Conservation (phyloP, 1,139 yeast genomes). For the Yamadazyma conglobata region DNA sequence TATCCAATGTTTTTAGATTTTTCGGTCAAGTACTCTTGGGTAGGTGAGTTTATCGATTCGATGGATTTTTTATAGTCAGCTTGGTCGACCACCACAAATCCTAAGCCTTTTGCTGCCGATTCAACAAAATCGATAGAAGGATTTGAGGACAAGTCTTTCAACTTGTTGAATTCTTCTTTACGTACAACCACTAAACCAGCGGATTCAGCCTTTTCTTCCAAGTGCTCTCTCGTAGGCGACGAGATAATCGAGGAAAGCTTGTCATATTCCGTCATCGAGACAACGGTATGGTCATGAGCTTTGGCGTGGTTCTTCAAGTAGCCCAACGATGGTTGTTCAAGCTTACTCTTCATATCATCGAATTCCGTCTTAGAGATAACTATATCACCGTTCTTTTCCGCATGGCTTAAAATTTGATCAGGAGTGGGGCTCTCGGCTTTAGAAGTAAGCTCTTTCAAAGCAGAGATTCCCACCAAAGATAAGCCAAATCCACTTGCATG, state of each 20-base stretch:
- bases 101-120: slow-evolving; percentile 13
- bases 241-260: slow-evolving; percentile 25
- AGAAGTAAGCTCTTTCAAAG: slow-evolving; percentile 13
- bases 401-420: slow-evolving; percentile 15
- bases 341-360: slow-evolving; percentile 16
- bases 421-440: slow-evolving; percentile 15
- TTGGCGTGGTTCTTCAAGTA: slow-evolving; percentile 21
- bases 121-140: slow-evolving; percentile 23
- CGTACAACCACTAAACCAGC: slow-evolving; percentile 33
- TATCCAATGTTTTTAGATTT: slow-evolving; percentile 17
- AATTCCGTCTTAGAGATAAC: slow-evolving; percentile 21
- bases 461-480: slow-evolving; percentile 12
- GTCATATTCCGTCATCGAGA: slow-evolving; percentile 22
- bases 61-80: slow-evolving; percentile 16
- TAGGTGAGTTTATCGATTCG: slow-evolving; percentile 19
- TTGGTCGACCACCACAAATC: slow-evolving; percentile 16
- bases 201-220: slow-evolving; percentile 30
- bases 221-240: slow-evolving; percentile 34
- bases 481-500: slow-evolving; percentile 16
- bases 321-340: slow-evolving; percentile 19
- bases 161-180: slow-evolving; percentile 17
- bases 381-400: slow-evolving; percentile 14
- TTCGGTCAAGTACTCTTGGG: slow-evolving; percentile 20
- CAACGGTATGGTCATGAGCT: slow-evolving; percentile 16
- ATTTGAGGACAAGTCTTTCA: slow-evolving; percentile 20